phyloP scores from a whole-genome alignment of 306 rosid species.

The Prunus fruticosa region DNA sequence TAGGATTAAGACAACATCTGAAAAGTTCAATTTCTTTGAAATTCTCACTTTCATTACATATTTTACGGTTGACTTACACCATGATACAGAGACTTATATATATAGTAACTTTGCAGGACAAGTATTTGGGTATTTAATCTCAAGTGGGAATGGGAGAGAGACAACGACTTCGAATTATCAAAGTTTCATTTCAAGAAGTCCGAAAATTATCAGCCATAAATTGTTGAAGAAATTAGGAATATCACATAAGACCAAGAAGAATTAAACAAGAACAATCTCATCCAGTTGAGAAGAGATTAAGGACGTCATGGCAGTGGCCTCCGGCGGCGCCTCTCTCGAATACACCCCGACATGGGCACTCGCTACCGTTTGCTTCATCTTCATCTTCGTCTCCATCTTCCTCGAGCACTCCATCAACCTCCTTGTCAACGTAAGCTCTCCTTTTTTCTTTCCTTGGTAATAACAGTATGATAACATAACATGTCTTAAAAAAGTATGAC shows the following conservation, averaged over 20 bases:
- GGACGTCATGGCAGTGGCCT: conserved; percentile 9
- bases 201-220: not conserved
- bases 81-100: not conserved
- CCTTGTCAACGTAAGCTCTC: conserved; percentile 15
- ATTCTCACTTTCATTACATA: not conserved
- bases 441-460: not conserved
- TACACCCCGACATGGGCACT: conserved; percentile 43
- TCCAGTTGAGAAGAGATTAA: not conserved
- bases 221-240: not conserved
- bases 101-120: not conserved
- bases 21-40: not conserved
- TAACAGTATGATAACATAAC: not conserved
- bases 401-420: conserved; percentile 26
- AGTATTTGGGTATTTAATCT: not conserved
- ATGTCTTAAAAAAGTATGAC: not conserved
- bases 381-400: conserved; percentile 30
- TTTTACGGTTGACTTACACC: not conserved
- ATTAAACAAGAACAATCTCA: not conserved
- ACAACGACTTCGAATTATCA: not conserved
- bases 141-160: not conserved
- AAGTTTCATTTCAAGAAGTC: not conserved
- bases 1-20: too few species aligned
- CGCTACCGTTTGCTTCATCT: conserved; percentile 31
- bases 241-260: not conserved
- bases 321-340: conserved; percentile 13